phyloP scores from a whole-genome alignment of 768 basidiomycete genomes.

The Tylopilus rubrobrunneus region DNA sequence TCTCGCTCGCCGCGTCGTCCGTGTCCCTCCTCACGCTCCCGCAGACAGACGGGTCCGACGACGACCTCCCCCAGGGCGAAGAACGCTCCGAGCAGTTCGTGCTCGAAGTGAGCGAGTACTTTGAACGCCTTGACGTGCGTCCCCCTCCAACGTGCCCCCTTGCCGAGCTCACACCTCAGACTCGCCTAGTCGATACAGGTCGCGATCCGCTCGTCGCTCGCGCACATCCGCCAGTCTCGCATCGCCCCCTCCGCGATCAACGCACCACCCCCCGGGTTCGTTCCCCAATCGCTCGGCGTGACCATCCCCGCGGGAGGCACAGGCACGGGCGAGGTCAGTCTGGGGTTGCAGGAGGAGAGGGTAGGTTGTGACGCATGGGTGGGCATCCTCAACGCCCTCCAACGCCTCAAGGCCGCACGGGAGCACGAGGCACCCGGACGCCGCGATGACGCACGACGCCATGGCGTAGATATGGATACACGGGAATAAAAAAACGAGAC shows the following conservation, averaged over 20 bases:
- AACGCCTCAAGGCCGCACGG: slow-evolving; percentile 51
- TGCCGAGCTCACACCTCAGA: no score
- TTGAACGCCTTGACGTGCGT: slow-evolving; percentile 71
- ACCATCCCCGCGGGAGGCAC: slow-evolving; percentile 49
- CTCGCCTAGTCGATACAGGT: slow-evolving; percentile 62
- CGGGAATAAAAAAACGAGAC: slow-evolving; percentile 10
- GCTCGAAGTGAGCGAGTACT: slow-evolving; percentile 80
- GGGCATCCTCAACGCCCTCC: slow-evolving; percentile 65
- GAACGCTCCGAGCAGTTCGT: slow-evolving; percentile 86
- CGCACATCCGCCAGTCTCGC: slow-evolving; percentile 76
- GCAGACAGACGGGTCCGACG: slow-evolving; percentile 69
- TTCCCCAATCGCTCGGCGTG: slow-evolving; percentile 77
- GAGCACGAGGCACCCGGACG: slow-evolving; percentile 19
- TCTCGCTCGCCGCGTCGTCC: slow-evolving; percentile 72
- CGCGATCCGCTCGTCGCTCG: slow-evolving; percentile 71
- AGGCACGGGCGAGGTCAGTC: slow-evolving; percentile 35
- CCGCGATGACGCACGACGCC: slow-evolving; percentile 7
- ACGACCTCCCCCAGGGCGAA: slow-evolving; percentile 71
- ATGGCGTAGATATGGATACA: slow-evolving; percentile 16
- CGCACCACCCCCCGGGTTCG: slow-evolving; percentile 66
- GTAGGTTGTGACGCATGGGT: slow-evolving; percentile 77
- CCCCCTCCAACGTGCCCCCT: background rate
- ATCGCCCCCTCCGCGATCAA: slow-evolving; percentile 88
- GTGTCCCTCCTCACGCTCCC: slow-evolving; percentile 79
- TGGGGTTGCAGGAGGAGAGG: slow-evolving; percentile 75